phyloP scores from a whole-genome alignment of 345 rosid species.

The Eucalyptus curtisii region DNA sequence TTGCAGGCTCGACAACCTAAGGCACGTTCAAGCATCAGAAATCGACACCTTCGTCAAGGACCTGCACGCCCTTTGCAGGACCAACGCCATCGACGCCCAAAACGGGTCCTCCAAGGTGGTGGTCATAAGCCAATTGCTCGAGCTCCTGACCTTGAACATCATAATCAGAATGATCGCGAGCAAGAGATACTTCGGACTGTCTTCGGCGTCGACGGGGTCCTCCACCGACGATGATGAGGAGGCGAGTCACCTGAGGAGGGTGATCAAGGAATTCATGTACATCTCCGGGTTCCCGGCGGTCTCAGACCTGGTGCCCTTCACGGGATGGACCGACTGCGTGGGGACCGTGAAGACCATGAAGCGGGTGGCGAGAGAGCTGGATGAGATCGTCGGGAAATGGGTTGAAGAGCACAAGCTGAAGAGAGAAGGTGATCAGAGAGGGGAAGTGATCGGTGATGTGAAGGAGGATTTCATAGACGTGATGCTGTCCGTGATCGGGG shows the following conservation, averaged over 20 bases:
- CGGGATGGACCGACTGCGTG: constrained; percentile 40
- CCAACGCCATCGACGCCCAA: not conserved
- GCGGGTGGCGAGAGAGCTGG: constrained; percentile 28
- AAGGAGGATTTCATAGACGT: constrained; percentile 42
- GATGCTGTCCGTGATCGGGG: constrained; percentile 26
- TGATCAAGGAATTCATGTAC: constrained; percentile 19
- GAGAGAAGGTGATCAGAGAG: not conserved
- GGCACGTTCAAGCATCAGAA: constrained; percentile 33
- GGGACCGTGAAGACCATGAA: constrained; percentile 39
- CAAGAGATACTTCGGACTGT: constrained; percentile 14
- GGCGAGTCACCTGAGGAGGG: constrained; percentile 27
- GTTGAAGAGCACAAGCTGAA: constrained; percentile 35
- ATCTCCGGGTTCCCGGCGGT: constrained; percentile 17
- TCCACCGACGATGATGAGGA: constrained; percentile 16
- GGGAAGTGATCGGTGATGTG: not conserved
- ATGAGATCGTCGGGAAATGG: constrained; percentile 31
- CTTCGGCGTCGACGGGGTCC: not conserved
- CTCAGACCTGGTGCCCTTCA: constrained; percentile 46
- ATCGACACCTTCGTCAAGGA: constrained; percentile 23
- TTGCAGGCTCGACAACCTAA: not conserved
- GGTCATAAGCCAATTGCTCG: constrained; percentile 21
- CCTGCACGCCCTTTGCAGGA: constrained; percentile 6
- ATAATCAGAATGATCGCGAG: constrained; percentile 38
- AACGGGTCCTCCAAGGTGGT: not conserved
- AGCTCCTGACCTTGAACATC: constrained; percentile 39